phyloP scores from a whole-genome alignment of 106 monocot species.

The Dioscorea dumetorum region DNA sequence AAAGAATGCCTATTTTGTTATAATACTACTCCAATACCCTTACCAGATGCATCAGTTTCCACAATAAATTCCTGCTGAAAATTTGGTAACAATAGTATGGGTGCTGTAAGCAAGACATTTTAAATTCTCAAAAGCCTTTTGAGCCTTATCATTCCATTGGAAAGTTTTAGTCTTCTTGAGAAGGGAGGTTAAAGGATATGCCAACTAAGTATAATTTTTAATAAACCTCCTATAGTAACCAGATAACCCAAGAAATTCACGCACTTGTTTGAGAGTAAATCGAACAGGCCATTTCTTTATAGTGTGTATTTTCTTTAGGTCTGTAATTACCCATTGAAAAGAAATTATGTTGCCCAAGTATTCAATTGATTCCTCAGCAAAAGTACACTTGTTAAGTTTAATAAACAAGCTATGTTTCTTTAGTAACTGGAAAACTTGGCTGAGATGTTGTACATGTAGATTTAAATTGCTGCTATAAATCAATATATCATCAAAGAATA shows the following conservation, averaged over 20 bases:
- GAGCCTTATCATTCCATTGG: neutral
- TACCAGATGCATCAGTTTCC: too few species aligned
- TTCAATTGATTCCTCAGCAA: neutral
- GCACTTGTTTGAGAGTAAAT: neutral
- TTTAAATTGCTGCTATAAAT: neutral
- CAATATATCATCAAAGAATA: constrained; percentile 1
- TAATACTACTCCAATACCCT: neutral
- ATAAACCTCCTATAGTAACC: constrained; percentile 11
- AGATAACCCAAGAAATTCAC: constrained; percentile 6
- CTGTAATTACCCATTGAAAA: neutral
- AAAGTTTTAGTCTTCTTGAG: neutral
- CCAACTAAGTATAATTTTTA: neutral
- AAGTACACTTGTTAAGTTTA: constrained; percentile 1
- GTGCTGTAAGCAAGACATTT: too few species aligned
- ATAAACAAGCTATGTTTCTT: neutral
- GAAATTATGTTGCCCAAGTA: constrained; percentile 4
- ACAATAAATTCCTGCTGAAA: too few species aligned
- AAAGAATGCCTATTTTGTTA: neutral
- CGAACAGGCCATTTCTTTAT: neutral
- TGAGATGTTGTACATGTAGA: neutral
- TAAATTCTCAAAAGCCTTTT: too few species aligned
- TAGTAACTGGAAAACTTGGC: neutral
- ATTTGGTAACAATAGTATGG: too few species aligned
- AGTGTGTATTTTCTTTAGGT: neutral
- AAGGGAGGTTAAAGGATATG: neutral